Conservation (phyloP, 495 filamentous ascomycete genomes). For the Hypoxylon fuscum region DNA sequence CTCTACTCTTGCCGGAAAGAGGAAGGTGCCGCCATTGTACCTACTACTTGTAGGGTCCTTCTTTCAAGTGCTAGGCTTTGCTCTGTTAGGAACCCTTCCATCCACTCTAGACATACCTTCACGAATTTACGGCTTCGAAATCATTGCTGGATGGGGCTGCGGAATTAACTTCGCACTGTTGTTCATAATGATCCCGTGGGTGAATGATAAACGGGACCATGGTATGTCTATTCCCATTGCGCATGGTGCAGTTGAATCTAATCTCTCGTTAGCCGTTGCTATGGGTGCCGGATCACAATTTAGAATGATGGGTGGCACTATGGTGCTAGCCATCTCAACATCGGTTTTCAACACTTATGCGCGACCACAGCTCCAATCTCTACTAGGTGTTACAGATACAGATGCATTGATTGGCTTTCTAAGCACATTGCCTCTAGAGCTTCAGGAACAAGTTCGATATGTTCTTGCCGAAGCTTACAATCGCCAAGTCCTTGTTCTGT, state of each 20-base stretch:
- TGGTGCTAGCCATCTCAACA: slow-evolving; percentile 26
- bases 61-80: slow-evolving; percentile 29
- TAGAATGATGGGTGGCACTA: slow-evolving; percentile 26
- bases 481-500: slow-evolving; percentile 29
- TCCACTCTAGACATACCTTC: slow-evolving; percentile 21
- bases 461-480: slow-evolving; percentile 28
- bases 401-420: neutral
- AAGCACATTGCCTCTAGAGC: neutral
- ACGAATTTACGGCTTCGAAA: slow-evolving; percentile 43
- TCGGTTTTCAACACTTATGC: slow-evolving; percentile 34
- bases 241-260: neutral
- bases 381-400: neutral
- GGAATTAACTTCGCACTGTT: slow-evolving; percentile 38
- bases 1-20: slow-evolving; percentile 40
- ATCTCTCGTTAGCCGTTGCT: slow-evolving; percentile 18
- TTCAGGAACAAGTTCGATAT: slow-evolving; percentile 5
- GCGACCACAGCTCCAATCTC: slow-evolving; percentile 2
- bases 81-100: slow-evolving; percentile 23
- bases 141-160: slow-evolving; percentile 45
- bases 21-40: slow-evolving; percentile 26
- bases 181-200: slow-evolving; percentile 16
- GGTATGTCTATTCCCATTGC: slow-evolving; percentile 3
- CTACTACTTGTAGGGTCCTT: slow-evolving; percentile 10
- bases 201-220: slow-evolving; percentile 8
- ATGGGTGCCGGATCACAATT: slow-evolving; percentile 28